Conservation (phyloP, 768 basidiomycete genomes). For the Hygrocybe coccinea region DNA sequence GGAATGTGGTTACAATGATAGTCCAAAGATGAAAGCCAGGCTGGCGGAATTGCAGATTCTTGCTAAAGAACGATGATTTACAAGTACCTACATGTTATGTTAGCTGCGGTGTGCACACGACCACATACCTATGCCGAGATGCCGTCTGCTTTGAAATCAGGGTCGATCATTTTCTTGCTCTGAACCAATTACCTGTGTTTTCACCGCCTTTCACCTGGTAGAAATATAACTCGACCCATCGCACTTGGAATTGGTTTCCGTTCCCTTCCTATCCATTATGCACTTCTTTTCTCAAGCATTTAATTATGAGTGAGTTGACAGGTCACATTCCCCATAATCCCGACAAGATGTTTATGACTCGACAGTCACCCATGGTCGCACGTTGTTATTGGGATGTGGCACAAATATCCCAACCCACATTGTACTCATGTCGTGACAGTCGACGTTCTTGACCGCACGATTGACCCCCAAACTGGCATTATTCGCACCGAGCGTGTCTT, state of each 20-base stretch:
- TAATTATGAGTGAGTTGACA: slow-evolving; percentile 67
- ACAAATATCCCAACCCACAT: slow-evolving; percentile 93
- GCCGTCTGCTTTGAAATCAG: background rate
- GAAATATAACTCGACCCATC: background rate
- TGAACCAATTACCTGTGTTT: too few species aligned
- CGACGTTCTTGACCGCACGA: slow-evolving; percentile 79
- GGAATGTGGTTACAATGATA: slow-evolving; percentile 30
- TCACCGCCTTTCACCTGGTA: background rate
- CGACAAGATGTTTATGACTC: slow-evolving; percentile 10
- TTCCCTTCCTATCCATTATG: slow-evolving; percentile 46
- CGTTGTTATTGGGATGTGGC: slow-evolving; percentile 90
- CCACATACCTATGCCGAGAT: background rate
- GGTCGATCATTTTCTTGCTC: background rate
- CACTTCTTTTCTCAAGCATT: slow-evolving; percentile 85
- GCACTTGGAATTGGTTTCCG: slow-evolving; percentile 14
- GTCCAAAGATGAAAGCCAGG: slow-evolving; percentile 77
- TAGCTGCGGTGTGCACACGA: too few species aligned
- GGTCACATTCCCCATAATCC: slow-evolving; percentile 1
- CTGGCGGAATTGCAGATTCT: slow-evolving; percentile 58
- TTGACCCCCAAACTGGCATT: slow-evolving; percentile 80
- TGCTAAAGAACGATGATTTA: slow-evolving; percentile 14
- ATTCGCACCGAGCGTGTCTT: slow-evolving; percentile 87
- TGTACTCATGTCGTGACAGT: slow-evolving; percentile 85
- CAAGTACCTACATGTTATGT: too few species aligned
- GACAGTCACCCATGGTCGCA: slow-evolving; percentile 83